Conservation (phyloP, 495 filamentous ascomycete genomes). For the Neurospora hispaniola region DNA sequence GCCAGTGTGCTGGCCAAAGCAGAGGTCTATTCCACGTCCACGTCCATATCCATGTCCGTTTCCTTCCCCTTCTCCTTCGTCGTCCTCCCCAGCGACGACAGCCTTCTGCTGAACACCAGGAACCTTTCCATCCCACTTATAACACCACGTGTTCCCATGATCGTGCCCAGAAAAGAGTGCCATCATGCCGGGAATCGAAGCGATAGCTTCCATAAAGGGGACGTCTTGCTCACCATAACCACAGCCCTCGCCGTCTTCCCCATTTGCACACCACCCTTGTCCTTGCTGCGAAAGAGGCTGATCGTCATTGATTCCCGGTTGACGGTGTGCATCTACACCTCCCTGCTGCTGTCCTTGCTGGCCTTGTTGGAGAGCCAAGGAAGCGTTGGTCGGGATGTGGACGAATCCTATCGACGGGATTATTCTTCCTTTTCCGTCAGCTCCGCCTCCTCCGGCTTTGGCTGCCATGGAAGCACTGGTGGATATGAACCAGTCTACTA, state of each 20-base stretch:
- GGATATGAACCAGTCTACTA: constrained; percentile 50
- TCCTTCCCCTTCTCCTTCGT: background rate
- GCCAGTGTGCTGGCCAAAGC: constrained; percentile 60
- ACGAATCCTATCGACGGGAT: constrained; percentile 63
- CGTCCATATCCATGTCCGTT: background rate
- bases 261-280: constrained; percentile 37
- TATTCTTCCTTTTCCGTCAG: too few species aligned
- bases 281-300: constrained; percentile 38
- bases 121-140: constrained; percentile 29
- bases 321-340: constrained; percentile 21
- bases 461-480: constrained; percentile 33
- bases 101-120: constrained; percentile 23
- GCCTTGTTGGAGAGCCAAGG: constrained; percentile 39
- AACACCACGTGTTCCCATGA: constrained; percentile 60
- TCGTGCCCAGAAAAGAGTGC: constrained; percentile 61
- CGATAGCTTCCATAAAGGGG: constrained; percentile 54
- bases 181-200: constrained; percentile 45
- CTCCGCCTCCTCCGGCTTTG: constrained; percentile 15
- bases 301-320: constrained; percentile 61
- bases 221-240: constrained; percentile 45
- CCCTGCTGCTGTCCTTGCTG: constrained; percentile 2
- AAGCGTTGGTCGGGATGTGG: constrained; percentile 57
- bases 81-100: background rate
- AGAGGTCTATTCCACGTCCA: constrained; percentile 34
- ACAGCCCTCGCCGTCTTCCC: constrained; percentile 29